These are phyloP conservation scores for Saprolegnia parasitica DNA, from an alignment of 352 stramenopile genomes.

Conservation along the genomic window DNA sequence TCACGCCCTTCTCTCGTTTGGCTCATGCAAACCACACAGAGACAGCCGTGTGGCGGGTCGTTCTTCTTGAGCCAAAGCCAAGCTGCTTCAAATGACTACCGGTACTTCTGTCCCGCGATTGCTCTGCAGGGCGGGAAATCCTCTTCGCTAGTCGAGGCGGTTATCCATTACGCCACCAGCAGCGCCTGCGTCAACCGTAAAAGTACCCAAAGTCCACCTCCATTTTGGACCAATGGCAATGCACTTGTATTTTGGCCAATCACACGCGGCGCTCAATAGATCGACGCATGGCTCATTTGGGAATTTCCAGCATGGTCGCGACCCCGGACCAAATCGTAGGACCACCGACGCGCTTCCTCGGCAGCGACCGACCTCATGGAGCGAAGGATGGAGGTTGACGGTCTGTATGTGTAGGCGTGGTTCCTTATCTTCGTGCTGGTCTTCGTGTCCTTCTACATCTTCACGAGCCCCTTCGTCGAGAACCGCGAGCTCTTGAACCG, in stretches of 20 bases:
- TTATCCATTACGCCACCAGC: constrained; percentile 12
- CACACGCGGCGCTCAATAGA: not conserved
- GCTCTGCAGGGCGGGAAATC: not conserved
- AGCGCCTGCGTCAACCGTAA: not conserved
- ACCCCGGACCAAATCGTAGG: constrained; percentile 13
- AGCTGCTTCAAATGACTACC: not conserved
- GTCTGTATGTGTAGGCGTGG: constrained; percentile 51
- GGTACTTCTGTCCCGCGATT: too few relatives aligned
- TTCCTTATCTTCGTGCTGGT: constrained; percentile 75
- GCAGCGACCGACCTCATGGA: not conserved
- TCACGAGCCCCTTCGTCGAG: constrained; percentile 81
- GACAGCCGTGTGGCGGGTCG: too few relatives aligned
- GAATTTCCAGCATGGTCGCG: constrained; percentile 1
- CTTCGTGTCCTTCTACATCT: constrained; percentile 86
- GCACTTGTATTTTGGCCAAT: constrained; percentile 18
- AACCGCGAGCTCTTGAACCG: constrained; percentile 79
- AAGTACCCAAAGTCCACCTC: not conserved
- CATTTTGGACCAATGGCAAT: constrained; percentile 1
- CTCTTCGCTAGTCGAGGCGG: not conserved
- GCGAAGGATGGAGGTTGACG: constrained; percentile 2
- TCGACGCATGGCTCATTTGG: constrained; percentile 8
- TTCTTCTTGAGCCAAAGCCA: not conserved
- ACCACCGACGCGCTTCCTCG: not conserved
- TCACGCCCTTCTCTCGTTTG: too few relatives aligned
- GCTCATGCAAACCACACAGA: too few relatives aligned